Conservation (phyloP, 495 filamentous ascomycete species). For the Letharia lupina region DNA sequence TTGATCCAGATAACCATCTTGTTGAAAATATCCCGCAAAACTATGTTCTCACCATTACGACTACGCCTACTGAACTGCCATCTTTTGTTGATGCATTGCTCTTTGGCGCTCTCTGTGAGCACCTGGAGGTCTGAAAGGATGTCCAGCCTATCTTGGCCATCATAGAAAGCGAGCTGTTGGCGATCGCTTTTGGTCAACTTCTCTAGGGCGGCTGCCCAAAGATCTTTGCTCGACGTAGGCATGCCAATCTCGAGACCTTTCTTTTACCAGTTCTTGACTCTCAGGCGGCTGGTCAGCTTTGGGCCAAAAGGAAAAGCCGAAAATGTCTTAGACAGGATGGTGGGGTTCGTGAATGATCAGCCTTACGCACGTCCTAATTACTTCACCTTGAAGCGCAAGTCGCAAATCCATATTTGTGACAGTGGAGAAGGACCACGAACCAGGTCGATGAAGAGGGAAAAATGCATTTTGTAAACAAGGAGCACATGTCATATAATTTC, state of each 20-base stretch:
- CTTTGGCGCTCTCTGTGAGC: background rate
- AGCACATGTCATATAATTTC: background rate
- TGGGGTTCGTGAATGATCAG: background rate
- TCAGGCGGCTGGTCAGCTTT: background rate
- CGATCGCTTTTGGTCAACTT: background rate
- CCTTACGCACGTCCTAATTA: background rate
- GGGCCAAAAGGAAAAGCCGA: background rate
- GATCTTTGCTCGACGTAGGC: background rate
- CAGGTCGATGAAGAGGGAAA: background rate
- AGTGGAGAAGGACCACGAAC: background rate
- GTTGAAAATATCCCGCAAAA: slow-evolving; percentile 1
- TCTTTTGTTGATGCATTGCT: slow-evolving; percentile 1
- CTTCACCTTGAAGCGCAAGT: background rate
- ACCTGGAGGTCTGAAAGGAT: background rate
- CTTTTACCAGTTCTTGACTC: background rate
- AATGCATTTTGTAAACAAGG: background rate
- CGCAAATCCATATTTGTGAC: background rate
- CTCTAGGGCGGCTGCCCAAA: background rate
- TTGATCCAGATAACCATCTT: slow-evolving; percentile 6
- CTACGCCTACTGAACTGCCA: background rate
- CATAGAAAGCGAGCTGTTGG: background rate
- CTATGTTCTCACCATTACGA: background rate
- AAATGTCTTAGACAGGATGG: background rate
- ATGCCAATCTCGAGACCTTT: background rate
- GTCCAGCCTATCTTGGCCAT: background rate